Conservation (phyloP, 768 basidiomycete species). For the Leccinum longicurvipes region DNA sequence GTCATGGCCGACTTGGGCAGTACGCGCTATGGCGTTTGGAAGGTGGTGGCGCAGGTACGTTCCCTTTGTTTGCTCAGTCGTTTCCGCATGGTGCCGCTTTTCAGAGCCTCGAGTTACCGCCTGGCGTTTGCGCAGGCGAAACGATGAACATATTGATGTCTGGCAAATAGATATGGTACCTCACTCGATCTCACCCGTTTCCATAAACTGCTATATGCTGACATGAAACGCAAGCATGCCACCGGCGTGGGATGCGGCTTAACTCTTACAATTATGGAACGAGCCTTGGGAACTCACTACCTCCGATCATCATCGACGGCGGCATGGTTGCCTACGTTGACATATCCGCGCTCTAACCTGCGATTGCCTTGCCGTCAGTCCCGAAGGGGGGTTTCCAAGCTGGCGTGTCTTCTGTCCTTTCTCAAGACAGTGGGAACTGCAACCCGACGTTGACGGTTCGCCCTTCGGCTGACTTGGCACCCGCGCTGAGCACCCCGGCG, state of each 20-base stretch:
- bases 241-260: too few relatives aligned
- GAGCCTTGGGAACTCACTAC: too few relatives aligned
- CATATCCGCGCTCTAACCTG: slow-evolving; percentile 38
- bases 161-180: slow-evolving; percentile 58
- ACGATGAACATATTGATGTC: neutral
- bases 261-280: too few relatives aligned
- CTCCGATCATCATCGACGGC: slow-evolving; percentile 41
- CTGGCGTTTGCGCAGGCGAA: neutral
- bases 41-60: slow-evolving; percentile 78
- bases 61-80: neutral
- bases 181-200: slow-evolving; percentile 72
- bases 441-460: slow-evolving; percentile 75
- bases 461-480: slow-evolving; percentile 66
- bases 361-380: slow-evolving; percentile 40
- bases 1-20: slow-evolving; percentile 68
- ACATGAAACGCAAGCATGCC: slow-evolving; percentile 69
- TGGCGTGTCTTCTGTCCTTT: slow-evolving; percentile 82
- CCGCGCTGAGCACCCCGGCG: slow-evolving; percentile 77
- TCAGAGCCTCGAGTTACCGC: slow-evolving; percentile 83
- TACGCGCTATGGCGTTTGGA: slow-evolving; percentile 84
- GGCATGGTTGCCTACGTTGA: slow-evolving; percentile 26
- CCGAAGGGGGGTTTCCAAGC: slow-evolving; percentile 47
- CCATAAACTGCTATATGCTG: slow-evolving; percentile 52
- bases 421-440: slow-evolving; percentile 48
- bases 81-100: too few relatives aligned